These are phyloP conservation scores for Acanthamoeba royreba DNA, from an alignment of 208 protist species.

Conservation along the genomic window DNA sequence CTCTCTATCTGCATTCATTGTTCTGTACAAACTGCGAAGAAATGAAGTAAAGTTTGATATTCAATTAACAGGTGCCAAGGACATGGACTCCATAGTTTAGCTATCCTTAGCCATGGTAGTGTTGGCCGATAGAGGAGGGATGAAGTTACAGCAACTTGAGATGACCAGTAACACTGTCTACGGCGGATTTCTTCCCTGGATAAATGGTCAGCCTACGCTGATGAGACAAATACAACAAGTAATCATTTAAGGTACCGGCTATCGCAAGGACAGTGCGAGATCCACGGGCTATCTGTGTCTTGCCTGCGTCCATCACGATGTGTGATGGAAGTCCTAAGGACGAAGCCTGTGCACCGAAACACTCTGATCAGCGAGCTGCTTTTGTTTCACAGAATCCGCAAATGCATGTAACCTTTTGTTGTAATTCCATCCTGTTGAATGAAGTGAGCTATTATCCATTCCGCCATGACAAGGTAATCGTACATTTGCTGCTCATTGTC, in stretches of 20 bases:
- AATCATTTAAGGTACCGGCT: background rate
- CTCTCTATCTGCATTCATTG: too few species aligned
- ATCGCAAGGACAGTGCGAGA: background rate
- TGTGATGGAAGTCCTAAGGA: background rate
- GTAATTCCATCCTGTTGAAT: background rate
- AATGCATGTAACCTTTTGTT: background rate
- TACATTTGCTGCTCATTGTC: background rate
- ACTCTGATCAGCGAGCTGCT: background rate
- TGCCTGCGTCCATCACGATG: background rate
- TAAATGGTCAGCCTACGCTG: background rate
- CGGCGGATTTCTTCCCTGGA: background rate
- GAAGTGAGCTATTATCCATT: too few species aligned
- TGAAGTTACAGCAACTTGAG: background rate
- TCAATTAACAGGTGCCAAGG: too few species aligned
- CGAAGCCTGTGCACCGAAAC: background rate
- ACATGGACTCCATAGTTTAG: too few species aligned
- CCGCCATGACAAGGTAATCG: background rate
- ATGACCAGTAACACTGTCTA: background rate
- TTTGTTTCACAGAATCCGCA: background rate
- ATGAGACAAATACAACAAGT: background rate
- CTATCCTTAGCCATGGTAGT: too few species aligned
- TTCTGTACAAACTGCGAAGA: too few species aligned
- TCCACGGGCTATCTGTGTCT: background rate
- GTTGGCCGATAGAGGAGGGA: too few species aligned
- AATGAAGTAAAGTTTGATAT: too few species aligned